phyloP scores from a whole-genome alignment of 805 yeast species.

The Hanseniaspora pseudoguilliermondii region DNA sequence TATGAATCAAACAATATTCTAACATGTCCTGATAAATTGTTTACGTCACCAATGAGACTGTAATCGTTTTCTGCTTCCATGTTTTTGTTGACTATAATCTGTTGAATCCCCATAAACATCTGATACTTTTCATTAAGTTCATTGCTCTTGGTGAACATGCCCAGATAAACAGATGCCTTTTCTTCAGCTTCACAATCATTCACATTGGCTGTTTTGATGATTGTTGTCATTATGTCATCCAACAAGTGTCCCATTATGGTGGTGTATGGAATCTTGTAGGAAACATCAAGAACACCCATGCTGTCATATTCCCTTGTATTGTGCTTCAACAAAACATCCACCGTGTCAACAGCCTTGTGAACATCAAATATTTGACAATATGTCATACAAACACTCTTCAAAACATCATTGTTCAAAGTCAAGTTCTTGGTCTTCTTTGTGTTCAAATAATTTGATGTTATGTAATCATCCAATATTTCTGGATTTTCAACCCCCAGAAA shows the following conservation, averaged over 20 bases:
- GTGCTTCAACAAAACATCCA: conserved; percentile 2
- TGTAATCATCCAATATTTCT: conserved; percentile 1
- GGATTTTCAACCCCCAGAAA: conserved; percentile 1
- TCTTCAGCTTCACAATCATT: neutral
- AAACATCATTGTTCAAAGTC: conserved; percentile 1
- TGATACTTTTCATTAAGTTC: neutral
- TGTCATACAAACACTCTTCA: conserved; percentile 4
- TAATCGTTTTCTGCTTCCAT: neutral
- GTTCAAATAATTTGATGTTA: neutral
- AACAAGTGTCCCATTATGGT: conserved; percentile 5
- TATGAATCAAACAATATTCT: conserved; percentile 4
- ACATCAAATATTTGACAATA: conserved; percentile 4
- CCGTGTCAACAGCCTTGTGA: neutral
- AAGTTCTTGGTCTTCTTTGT: neutral
- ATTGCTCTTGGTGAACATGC: neutral
- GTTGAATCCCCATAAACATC: neutral
- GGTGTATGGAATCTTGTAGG: conserved; percentile 6
- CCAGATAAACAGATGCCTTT: neutral
- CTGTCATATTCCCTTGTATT: neutral
- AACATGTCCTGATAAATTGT: conserved; percentile 1
- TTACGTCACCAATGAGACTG: neutral
- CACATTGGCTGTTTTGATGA: neutral
- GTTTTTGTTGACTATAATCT: neutral
- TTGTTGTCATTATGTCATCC: neutral
- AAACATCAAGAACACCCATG: neutral